Base-by-base conservation (phyloP, 176 grass and related monocot species). In the Juncus inflexus region DNA sequence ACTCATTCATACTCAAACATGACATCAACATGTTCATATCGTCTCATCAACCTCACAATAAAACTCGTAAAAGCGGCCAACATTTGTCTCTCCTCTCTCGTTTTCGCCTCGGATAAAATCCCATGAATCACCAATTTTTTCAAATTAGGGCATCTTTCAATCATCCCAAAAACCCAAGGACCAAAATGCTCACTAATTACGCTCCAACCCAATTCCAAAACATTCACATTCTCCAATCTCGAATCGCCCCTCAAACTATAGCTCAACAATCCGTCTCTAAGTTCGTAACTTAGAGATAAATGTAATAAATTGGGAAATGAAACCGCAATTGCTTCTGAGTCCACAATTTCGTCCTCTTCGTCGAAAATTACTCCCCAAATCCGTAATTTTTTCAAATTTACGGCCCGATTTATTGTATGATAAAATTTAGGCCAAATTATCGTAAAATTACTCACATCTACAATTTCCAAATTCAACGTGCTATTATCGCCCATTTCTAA, bases 311-410 rank as follows among this genome's bases (percentile, higher is more conserved):
- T 66, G 47, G 85, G 88, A 84, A 99, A 99, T 42, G 94, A 89
- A 75, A 84, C 66, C 70, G 85, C 85, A 73, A 99, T 89, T 67
- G 85, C 79, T 83, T 99, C 94, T 68, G 86, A 89, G 76, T 92
- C 88, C 54, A 99, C 83, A 74, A 99, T 81, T 67, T 99, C 85
- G 83, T 99, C 85, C 68, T 92, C 94, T 37, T 99, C 85, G 39
- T 92, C 94, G 86, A 99, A 92, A 15, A 92, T 86, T 60, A 89
- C 88, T 77, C 85, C 94, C 94, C 94, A 99, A 74, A 92, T 78
- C 9, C 85, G 80, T 64, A 92, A 56, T 71, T 58, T 78, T 77
- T 74, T 82, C 63, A 92, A 65, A 64, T 75, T 99, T 52, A 85
- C 81, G 55, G 94, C 84, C 63, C 83, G 85, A 15, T 83, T 89